Percentiles rank a stretch among this genome's conserved stretches.
These are phyloP conservation scores for Saccharomycopsis fibuligera DNA, from an alignment of 805 yeast species.

Conservation along the genomic window DNA sequence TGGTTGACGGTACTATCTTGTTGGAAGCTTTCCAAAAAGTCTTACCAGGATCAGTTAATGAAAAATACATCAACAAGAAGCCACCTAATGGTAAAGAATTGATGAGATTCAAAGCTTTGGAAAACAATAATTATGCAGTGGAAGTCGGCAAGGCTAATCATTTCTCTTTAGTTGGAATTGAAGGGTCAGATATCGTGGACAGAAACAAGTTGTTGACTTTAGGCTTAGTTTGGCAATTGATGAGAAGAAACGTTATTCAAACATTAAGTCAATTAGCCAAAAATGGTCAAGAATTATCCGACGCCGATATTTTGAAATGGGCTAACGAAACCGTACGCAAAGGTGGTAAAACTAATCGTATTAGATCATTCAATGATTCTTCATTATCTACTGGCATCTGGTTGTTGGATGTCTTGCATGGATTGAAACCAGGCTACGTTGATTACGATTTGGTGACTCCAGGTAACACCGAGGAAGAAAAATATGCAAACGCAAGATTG, in stretches of 20 bases:
- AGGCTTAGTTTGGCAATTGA: slow-evolving; percentile 96
- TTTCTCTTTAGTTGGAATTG: slow-evolving; percentile 94
- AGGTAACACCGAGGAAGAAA: slow-evolving; percentile 77
- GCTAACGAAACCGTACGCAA: slow-evolving; percentile 79
- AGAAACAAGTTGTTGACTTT: slow-evolving; percentile 84
- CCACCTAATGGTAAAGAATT: slow-evolving; percentile 72
- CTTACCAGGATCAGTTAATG: slow-evolving; percentile 83
- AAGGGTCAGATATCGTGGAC: slow-evolving; percentile 94
- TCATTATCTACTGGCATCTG: slow-evolving; percentile 72
- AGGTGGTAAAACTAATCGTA: slow-evolving; percentile 68
- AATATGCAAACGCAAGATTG: slow-evolving; percentile 88
- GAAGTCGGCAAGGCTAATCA: slow-evolving; percentile 89
- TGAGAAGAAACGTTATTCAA: slow-evolving; percentile 89
- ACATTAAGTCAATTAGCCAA: slow-evolving; percentile 70
- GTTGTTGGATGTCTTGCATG: slow-evolving; percentile 84
- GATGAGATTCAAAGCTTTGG: slow-evolving; percentile 89
- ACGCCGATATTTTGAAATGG: slow-evolving; percentile 87
- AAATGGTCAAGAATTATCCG: slow-evolving; percentile 71
- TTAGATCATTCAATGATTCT: slow-evolving; percentile 83
- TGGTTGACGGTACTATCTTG: slow-evolving; percentile 85
- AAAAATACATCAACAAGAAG: slow-evolving; percentile 74
- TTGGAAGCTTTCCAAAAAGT: slow-evolving; percentile 94
- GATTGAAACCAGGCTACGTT: slow-evolving; percentile 95
- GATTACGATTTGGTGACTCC: slow-evolving; percentile 86
- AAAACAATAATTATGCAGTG: slow-evolving; percentile 97